A percentile compares a stretch with the other conserved stretches of the same genome.
Evolutionary conservation across 176 grass and related monocot genomes (phyloP).

Genomic region (Panicum miliaceum): DNA sequence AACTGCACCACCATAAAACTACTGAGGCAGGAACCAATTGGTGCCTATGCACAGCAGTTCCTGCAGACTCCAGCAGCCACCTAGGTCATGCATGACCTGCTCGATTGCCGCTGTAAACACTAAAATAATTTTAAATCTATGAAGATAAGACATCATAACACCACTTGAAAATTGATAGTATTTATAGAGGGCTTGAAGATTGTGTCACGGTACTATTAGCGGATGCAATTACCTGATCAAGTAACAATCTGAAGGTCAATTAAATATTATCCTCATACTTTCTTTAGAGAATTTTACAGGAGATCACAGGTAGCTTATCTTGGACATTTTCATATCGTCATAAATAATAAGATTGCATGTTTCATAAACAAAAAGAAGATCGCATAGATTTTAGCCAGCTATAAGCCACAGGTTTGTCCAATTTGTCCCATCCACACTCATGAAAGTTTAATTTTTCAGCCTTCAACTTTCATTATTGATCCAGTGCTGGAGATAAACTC

Average conservation of each 20-base stretch:
- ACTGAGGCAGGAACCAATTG: conserved; percentile 23
- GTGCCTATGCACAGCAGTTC: conserved; percentile 25
- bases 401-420: not conserved
- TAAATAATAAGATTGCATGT: not conserved
- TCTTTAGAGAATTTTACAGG: conserved; percentile 30
- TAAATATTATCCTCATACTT: not conserved
- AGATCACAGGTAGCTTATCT: not conserved
- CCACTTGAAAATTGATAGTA: conserved; percentile 4
- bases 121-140: conserved; percentile 32
- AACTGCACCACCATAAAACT: conserved; percentile 55
- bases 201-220: conserved; percentile 12
- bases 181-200: not conserved
- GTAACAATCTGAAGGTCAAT: conserved; percentile 24
- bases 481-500: not conserved
- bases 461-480: not conserved
- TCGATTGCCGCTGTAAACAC: conserved; percentile 1
- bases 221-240: not conserved
- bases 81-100: conserved; percentile 33
- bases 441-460: not conserved
- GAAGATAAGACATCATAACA: conserved; percentile 36
- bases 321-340: not conserved
- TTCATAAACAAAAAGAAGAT: not conserved
- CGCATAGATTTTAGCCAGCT: not conserved
- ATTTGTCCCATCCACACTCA: conserved; percentile 11
- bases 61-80: not conserved